Conservation (phyloP, 768 basidiomycete species). For the Xanthoconium stramineum region DNA sequence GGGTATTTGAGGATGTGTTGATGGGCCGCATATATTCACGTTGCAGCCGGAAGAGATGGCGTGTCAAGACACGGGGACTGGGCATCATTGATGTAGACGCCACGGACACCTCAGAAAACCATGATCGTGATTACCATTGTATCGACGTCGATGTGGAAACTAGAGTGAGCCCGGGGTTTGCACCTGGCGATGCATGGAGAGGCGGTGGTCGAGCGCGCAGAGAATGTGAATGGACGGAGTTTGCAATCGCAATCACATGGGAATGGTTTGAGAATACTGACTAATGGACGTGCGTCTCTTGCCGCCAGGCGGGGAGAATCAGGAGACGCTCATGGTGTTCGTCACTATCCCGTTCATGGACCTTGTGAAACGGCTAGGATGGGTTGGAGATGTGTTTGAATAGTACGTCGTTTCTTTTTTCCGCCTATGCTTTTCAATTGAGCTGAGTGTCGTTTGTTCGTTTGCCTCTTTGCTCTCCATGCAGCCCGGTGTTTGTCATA, state of each 20-base stretch:
- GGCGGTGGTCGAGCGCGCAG: neutral
- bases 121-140: no score
- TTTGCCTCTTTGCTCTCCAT: no score
- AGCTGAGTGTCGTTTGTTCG: no score
- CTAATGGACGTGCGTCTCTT: neutral
- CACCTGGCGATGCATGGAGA: slow-evolving; percentile 4
- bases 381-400: slow-evolving; percentile 49
- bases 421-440: neutral
- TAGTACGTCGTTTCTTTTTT: slow-evolving; percentile 52
- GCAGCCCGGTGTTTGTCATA: slow-evolving; percentile 83
- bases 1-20: slow-evolving; percentile 16
- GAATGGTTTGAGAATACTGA: neutral
- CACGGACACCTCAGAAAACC: no score
- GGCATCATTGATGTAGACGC: no score
- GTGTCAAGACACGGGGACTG: no score
- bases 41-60: neutral
- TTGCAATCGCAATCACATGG: neutral
- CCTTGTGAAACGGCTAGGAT: slow-evolving; percentile 58
- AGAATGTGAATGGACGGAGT: neutral
- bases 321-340: slow-evolving; percentile 82
- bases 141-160: no score
- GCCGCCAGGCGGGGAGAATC: slow-evolving; percentile 6
- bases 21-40: slow-evolving; percentile 6
- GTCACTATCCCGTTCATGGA: no score
- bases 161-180: slow-evolving; percentile 7